Base-by-base conservation (phyloP, 2,329 filamentous ascomycete genomes). In the Colletotrichum musicola region DNA sequence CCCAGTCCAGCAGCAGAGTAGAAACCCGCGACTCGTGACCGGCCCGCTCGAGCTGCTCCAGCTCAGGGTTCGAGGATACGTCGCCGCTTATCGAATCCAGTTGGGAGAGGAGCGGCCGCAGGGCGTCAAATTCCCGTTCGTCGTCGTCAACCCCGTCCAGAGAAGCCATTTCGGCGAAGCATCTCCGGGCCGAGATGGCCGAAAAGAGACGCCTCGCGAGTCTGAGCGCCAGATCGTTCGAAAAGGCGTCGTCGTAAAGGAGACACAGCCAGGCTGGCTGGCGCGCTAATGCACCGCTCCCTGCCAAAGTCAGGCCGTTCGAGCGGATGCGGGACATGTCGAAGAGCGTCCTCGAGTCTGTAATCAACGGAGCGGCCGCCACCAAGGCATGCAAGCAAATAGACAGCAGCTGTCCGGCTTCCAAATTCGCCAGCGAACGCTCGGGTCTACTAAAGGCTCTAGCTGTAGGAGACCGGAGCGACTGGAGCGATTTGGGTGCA, bases 1-100 rank as follows among this genome's bases (percentile, higher is more conserved):
- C 87, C 92, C 91, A 94, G 74, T 94, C 92, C 27, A 94, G 79
- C 6, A 89, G 80, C 16, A 89, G 77, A 12, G 85, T 87, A 7
- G 86, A 87, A 18, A 87, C 82, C 42, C 86, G 81, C 38, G 85
- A 87, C 73, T 89, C 88, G 71, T 89, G 89, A 22, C 87, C 73
- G 14, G 82, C 80, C n/a, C 84, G 83, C 68, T 88, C 88, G 1
- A 81, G 71, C 44, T 83, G 79, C 1, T 83, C 77, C 71, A 89
- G 88, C 4, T 84, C 79, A 2, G 89, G 75, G 2, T 83, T 73
- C 9, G 84, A 81, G 4, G 81, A 77, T 1, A 80, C 76, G n/a
- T 81, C 83, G 38, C 80, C 77, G 61, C 81, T 83, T 16, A 87
- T 77, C 30, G 85, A 82, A 69, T 89, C 86, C 2, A 90, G 81